Conservation (phyloP, 805 yeast genomes). For the Kluyveromyces starmeri region DNA sequence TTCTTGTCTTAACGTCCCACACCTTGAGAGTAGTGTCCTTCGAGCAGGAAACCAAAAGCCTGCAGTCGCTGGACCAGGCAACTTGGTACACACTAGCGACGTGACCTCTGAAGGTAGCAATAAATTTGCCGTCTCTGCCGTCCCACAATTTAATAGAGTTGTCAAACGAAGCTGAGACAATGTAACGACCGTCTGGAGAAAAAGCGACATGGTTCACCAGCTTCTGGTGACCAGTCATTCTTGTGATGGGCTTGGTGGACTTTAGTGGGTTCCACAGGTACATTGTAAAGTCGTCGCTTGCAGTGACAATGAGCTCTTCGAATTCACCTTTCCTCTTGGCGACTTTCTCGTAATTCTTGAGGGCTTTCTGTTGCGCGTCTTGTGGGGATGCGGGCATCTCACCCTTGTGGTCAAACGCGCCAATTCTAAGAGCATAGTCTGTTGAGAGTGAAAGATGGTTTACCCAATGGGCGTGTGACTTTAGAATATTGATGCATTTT, state of each 20-base stretch:
- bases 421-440: constrained; percentile 77
- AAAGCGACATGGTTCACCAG: constrained; percentile 91
- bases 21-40: constrained; percentile 94
- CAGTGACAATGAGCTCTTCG: constrained; percentile 90
- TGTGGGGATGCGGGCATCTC: constrained; percentile 34
- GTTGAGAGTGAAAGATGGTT: constrained; percentile 89
- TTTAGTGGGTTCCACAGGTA: constrained; percentile 89
- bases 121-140: constrained; percentile 81
- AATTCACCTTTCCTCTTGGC: constrained; percentile 44
- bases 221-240: constrained; percentile 98
- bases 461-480: constrained; percentile 96
- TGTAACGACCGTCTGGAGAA: constrained; percentile 87
- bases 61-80: constrained; percentile 93
- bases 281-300: constrained; percentile 97
- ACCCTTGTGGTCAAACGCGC: constrained; percentile 76
- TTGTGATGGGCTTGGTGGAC: constrained; percentile 70
- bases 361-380: constrained; percentile 41
- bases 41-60: constrained; percentile 85
- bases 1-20: constrained; percentile 87
- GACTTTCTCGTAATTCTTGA: constrained; percentile 46
- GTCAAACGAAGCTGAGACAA: constrained; percentile 91
- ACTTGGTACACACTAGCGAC: constrained; percentile 97
- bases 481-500: constrained; percentile 64
- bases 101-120: constrained; percentile 90
- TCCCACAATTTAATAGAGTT: constrained; percentile 96